Percentiles rank a stretch among this genome's conserved stretches.
These are phyloP conservation scores for Pyrus pyrifolia DNA, from an alignment of 306 rosid species.

Conservation along the genomic window DNA sequence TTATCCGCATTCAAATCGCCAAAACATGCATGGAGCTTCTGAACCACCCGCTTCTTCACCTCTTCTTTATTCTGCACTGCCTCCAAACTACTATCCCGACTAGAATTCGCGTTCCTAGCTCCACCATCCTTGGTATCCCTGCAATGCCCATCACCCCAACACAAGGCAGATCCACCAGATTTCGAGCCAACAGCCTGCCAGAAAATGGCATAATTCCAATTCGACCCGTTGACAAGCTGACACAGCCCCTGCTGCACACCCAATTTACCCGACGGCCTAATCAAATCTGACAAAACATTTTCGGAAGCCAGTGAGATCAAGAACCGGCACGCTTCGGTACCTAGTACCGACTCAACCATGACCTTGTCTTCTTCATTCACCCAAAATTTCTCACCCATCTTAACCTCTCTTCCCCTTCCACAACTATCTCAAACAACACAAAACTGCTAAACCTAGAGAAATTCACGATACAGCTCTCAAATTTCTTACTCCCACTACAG, in stretches of 20 bases:
- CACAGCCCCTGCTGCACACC: conserved; percentile 43
- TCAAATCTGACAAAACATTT: conserved; percentile 37
- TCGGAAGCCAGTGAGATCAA: conserved; percentile 57
- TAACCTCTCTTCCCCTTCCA: conserved; percentile 14
- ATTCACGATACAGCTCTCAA: background rate
- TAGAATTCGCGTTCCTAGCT: conserved; percentile 8
- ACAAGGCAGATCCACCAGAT: conserved; percentile 65
- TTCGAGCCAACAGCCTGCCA: conserved; percentile 74
- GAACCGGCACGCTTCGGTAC: conserved; percentile 67
- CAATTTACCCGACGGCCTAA: conserved; percentile 33
- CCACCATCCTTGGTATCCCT: conserved; percentile 33
- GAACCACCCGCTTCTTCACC: conserved; percentile 56
- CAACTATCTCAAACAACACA: conserved; percentile 13
- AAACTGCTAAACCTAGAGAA: conserved; percentile 6
- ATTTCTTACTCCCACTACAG: background rate
- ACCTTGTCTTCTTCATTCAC: conserved; percentile 65
- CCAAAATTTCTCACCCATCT: conserved; percentile 67
- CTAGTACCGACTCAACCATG: conserved; percentile 71
- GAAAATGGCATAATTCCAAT: conserved; percentile 73
- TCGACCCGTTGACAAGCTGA: conserved; percentile 59
- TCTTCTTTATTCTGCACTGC: conserved; percentile 40
- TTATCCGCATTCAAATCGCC: conserved; percentile 41
- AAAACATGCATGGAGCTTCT: conserved; percentile 55
- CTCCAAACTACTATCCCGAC: conserved; percentile 19
- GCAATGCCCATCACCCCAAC: conserved; percentile 77